Evolutionary conservation across 108 stramenopile species (phyloP).

Genomic region (Nitzschia inconspicua): DNA sequence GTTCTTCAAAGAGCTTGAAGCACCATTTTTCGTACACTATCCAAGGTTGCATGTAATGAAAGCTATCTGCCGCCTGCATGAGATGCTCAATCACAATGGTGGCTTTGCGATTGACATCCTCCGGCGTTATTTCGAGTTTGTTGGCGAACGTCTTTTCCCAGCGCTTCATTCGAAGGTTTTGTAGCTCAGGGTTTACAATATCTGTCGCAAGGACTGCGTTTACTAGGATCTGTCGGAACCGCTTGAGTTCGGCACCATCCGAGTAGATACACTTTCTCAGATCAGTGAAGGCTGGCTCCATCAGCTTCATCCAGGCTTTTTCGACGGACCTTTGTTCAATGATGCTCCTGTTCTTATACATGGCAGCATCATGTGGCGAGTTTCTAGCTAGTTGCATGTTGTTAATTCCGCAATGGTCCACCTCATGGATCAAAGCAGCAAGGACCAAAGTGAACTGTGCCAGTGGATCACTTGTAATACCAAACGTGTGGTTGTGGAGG

Average conservation of each 20-base stretch:
- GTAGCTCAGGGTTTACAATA: constrained; percentile 8
- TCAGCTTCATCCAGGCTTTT: constrained; percentile 35
- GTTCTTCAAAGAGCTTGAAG: constrained; percentile 27
- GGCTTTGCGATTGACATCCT: constrained; percentile 31
- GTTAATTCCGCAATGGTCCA: constrained; percentile 37
- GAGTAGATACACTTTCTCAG: constrained; percentile 25
- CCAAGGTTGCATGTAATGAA: constrained; percentile 53
- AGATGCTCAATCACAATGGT: constrained; percentile 45
- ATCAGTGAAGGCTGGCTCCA: constrained; percentile 25
- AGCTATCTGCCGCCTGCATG: constrained; percentile 43
- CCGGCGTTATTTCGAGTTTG: background rate
- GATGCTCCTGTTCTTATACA: constrained; percentile 25
- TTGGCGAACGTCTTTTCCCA: constrained; percentile 21
- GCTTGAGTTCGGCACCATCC: constrained; percentile 21
- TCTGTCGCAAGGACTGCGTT: constrained; percentile 33
- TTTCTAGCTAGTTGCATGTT: constrained; percentile 30
- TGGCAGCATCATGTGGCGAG: constrained; percentile 10
- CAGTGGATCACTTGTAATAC: constrained; percentile 64
- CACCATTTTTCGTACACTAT: constrained; percentile 43
- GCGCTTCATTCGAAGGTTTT: constrained; percentile 11
- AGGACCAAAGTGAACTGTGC: constrained; percentile 48
- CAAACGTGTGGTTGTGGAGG: constrained; percentile 44
- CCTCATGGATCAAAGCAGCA: constrained; percentile 39
- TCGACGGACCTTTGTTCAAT: constrained; percentile 36
- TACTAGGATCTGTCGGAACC: constrained; percentile 39